Base-by-base conservation (phyloP, 2,329 filamentous ascomycete species). In the Penicillium rolfsii region DNA sequence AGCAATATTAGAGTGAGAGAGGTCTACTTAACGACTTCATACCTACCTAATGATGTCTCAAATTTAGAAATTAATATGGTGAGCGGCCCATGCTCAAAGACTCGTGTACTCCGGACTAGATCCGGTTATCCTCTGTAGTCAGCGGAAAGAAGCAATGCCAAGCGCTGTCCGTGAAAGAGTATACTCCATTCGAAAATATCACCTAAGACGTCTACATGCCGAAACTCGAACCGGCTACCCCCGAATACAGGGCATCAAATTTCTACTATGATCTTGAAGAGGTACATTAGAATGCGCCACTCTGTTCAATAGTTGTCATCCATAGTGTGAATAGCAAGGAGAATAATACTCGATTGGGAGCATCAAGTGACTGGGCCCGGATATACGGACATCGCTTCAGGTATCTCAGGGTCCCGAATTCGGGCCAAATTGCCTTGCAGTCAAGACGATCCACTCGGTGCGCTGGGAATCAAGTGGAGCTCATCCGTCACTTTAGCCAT, bases 301-400 rank as follows among this genome's bases (percentile, higher is more conserved):
- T 28, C 24, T 1, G 22, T 46, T 28, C 43, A 28, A 16, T 16
- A 3, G 22, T 46, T 26, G 12, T 26, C 43, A 19, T 45, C 14
- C 24, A 33, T 11, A 33, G 30, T 26, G 16, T 46, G 22, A 46
- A 28, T 2, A 24, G 22, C 9, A 16, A 46, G 65, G 65, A 64
- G 53, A 41, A 59, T 66, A 22, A 48, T 66, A 52, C 65, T 52
- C 43, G 1, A 62, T 67, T 55, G 3, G 56, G 61, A 1, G n/a
- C 2, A 2, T 9, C 64, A 65, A 54, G 62, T 67, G 65, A 66
- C 46, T 49, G 57, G 57, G 19, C 6, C 55, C 63, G 64, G 65
- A 54, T 56, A 66, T 64, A 66, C 60, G 62, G 43, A 33, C 30
- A 24, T 36, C 9, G 33, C 24, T 16, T 26, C 57, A 36, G 49